Conservation (phyloP, 208 protist species). For the Leishmania tarentolae region DNA sequence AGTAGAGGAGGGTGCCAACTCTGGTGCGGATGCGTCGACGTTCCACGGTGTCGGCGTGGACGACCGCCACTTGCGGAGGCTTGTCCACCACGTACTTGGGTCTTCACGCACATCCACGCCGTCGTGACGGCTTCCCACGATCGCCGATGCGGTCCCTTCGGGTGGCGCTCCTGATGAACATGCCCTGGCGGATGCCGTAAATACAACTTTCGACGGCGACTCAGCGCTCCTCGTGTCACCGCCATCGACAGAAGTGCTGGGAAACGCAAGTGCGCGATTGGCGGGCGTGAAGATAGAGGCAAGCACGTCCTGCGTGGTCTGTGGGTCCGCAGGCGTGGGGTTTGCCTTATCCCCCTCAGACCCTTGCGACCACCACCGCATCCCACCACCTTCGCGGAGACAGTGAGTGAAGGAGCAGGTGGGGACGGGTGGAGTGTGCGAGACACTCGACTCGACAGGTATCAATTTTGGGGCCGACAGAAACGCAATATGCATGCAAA, state of each 20-base stretch:
- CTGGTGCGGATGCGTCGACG: neutral
- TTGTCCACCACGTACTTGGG: neutral
- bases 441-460: neutral
- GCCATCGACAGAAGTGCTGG: neutral
- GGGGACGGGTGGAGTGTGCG: neutral
- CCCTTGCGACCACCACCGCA: conserved; percentile 13
- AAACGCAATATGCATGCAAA: neutral
- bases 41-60: neutral
- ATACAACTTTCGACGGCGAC: neutral
- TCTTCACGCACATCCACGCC: neutral
- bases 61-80: neutral
- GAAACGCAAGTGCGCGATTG: conserved; percentile 2
- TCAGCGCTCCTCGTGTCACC: neutral
- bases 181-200: neutral
- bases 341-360: neutral
- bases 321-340: neutral
- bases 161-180: neutral
- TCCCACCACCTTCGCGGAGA: neutral
- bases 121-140: neutral
- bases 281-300: conserved; percentile 21
- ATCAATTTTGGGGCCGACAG: neutral
- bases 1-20: neutral
- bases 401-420: neutral
- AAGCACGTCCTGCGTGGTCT: conserved; percentile 16
- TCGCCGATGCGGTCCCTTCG: neutral